Evolutionary conservation across 352 stramenopile species (phyloP).

Genomic region (Nothophytophthora sp.): DNA sequence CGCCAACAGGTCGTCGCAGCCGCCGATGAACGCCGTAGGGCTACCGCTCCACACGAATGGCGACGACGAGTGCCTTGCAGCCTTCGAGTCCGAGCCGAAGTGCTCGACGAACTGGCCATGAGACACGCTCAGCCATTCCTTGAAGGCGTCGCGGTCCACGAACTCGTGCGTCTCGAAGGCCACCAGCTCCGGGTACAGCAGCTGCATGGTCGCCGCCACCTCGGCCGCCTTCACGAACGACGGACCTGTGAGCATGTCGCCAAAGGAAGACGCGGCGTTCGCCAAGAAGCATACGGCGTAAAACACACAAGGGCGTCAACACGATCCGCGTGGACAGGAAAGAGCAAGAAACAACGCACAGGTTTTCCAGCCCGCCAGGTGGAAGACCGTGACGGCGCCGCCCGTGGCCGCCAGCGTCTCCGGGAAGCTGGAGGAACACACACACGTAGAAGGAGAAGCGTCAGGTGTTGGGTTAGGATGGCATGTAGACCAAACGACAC

Average conservation of each 20-base stretch:
- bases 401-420: conserved; percentile 32
- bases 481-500: not conserved
- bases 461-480: not conserved
- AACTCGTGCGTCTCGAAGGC: conserved; percentile 50
- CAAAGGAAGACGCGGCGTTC: not conserved
- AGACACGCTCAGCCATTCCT: conserved; percentile 46
- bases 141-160: conserved; percentile 58
- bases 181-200: conserved; percentile 59
- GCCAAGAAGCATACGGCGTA: not conserved
- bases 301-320: not conserved
- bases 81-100: conserved; percentile 44
- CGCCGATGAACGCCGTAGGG: conserved; percentile 57
- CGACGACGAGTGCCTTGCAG: conserved; percentile 60
- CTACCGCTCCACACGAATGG: conserved; percentile 76
- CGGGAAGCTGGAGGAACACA: conserved; percentile 28
- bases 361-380: conserved; percentile 73
- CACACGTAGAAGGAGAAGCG: not conserved
- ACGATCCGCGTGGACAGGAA: not conserved
- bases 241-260: conserved; percentile 18
- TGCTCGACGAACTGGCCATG: conserved; percentile 32
- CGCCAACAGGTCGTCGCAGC: conserved; percentile 64
- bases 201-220: conserved; percentile 63
- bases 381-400: conserved; percentile 39
- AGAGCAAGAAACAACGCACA: conserved; percentile 30
- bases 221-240: conserved; percentile 65